A percentile compares a stretch with the other conserved stretches of the same genome.
Evolutionary conservation across 352 stramenopile species (phyloP).

Genomic region (Globisporangium polare): DNA sequence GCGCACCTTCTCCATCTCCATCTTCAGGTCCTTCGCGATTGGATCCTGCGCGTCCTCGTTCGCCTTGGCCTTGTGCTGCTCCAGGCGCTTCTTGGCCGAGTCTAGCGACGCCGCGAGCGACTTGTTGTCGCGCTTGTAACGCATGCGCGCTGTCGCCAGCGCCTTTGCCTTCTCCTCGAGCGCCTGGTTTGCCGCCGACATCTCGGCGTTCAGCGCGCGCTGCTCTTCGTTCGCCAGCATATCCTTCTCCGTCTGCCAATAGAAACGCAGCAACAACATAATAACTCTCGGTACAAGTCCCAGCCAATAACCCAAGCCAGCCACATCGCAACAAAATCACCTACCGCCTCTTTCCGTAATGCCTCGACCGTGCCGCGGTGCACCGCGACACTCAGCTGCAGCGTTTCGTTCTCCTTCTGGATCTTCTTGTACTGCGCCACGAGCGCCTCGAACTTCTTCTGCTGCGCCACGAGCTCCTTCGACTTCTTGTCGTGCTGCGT

Average conservation of each 20-base stretch:
- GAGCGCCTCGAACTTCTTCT: slow-evolving; percentile 78
- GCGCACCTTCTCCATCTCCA: slow-evolving; percentile 83
- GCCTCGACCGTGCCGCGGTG: slow-evolving; percentile 67
- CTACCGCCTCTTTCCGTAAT: slow-evolving; percentile 80
- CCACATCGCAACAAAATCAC: slow-evolving; percentile 3
- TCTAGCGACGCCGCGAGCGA: slow-evolving; percentile 66
- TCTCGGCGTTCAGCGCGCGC: slow-evolving; percentile 80
- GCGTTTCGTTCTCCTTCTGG: slow-evolving; percentile 71
- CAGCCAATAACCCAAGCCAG: not conserved
- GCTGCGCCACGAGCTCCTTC: slow-evolving; percentile 60
- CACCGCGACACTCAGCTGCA: slow-evolving; percentile 59
- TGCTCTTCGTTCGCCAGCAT: slow-evolving; percentile 88
- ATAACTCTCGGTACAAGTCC: not conserved
- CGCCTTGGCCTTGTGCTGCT: slow-evolving; percentile 76
- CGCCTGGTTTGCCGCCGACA: slow-evolving; percentile 75
- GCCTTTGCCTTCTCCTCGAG: slow-evolving; percentile 87
- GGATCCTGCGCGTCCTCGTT: slow-evolving; percentile 72
- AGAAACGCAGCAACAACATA: slow-evolving; percentile 7
- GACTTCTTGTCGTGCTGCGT: slow-evolving; percentile 72
- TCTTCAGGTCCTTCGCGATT: slow-evolving; percentile 76
- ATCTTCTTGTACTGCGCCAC: slow-evolving; percentile 83
- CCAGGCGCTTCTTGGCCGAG: slow-evolving; percentile 76
- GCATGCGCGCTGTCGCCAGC: slow-evolving; percentile 80
- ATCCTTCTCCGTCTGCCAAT: slow-evolving; percentile 87
- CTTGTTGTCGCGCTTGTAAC: slow-evolving; percentile 89